Evolutionary conservation across 2,329 filamentous ascomycete species (phyloP), one percentile per base, ranked within the genome.

Genomic region (Calonectria pseudoturangicola): DNA sequence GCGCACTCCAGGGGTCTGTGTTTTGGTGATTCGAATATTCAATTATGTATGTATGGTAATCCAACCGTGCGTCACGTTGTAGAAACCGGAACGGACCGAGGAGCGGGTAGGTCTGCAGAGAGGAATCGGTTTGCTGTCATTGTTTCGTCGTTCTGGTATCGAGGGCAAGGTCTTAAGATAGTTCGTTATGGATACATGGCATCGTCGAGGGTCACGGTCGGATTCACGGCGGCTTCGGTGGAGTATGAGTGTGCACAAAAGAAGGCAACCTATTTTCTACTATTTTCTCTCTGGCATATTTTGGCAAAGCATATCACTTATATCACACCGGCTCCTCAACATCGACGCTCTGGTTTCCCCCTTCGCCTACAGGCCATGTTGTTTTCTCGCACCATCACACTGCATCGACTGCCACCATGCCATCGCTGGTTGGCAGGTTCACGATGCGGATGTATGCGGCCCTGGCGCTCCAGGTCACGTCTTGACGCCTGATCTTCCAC

Each of bases 401-500:
- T 66, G 68, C 68, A 70, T 58, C 43, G 21, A 48, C 54, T 68
- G 64, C 70, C 70, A 71, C 70, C 56, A 58, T 68, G 28, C 70
- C 58, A 41, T 33, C 70, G 70, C 56, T 71, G 70, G 70, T 71
- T 71, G 70, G 70, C 56, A 71, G 63, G 41, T 27, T 63, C 64
- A 54, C 56, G 66, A 63, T 68, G 66, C 45, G 36, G 48, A 45
- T 30, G 48, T 62, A 56, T 66, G 64, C 64, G 64, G 36, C 36
- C 50, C 48, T n/a, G 50, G 48, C 33, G 36, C 58, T 56, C 64
- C 25, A 41, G 66, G 56, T 56, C 56, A 63, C 56, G 70, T 60
- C 70, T 71, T 71, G 70, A 71, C 64, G 70, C 70, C 70, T 58
- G 56, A 71, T 68, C 70, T 71, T 62, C 70, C 70, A 68, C 70